phyloP scores from a whole-genome alignment of 2,329 filamentous ascomycete species.

The Dactylellina parvicollis region DNA sequence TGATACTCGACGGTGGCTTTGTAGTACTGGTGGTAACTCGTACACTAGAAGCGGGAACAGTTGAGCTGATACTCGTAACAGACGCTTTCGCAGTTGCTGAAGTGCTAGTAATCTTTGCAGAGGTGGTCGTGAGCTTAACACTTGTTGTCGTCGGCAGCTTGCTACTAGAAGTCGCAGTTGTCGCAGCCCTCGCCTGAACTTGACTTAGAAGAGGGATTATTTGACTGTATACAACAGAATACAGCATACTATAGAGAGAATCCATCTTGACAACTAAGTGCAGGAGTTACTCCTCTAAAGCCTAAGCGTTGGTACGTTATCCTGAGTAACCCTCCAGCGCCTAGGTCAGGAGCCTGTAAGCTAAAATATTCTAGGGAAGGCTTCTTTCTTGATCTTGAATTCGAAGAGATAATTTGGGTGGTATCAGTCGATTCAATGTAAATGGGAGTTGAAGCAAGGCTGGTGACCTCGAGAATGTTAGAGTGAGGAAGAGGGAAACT shows the following conservation, averaged over 20 bases:
- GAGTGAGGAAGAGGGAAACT: not conserved
- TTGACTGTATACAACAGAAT: constrained; percentile 15
- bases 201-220: constrained; percentile 16
- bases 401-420: too few species aligned
- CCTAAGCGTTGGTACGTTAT: not conserved
- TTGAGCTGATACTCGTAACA: constrained; percentile 23
- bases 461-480: not conserved
- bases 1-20: not conserved
- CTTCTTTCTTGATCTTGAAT: too few species aligned
- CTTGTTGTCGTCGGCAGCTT: constrained; percentile 1
- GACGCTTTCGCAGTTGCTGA: constrained; percentile 24
- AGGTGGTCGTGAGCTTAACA: constrained; percentile 13
- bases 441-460: too few species aligned
- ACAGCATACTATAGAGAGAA: not conserved
- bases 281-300: not conserved
- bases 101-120: constrained; percentile 11
- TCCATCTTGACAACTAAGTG: constrained; percentile 3
- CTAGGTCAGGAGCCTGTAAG: too few species aligned
- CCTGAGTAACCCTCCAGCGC: too few species aligned
- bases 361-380: too few species aligned
- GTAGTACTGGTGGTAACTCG: constrained; percentile 12
- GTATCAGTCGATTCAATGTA: too few species aligned
- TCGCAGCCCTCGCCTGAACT: constrained; percentile 9
- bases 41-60: constrained; percentile 37
- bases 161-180: not conserved